Base-by-base conservation (phyloP, 2,329 filamentous ascomycete genomes). In the Teratosphaeria gauchensis region DNA sequence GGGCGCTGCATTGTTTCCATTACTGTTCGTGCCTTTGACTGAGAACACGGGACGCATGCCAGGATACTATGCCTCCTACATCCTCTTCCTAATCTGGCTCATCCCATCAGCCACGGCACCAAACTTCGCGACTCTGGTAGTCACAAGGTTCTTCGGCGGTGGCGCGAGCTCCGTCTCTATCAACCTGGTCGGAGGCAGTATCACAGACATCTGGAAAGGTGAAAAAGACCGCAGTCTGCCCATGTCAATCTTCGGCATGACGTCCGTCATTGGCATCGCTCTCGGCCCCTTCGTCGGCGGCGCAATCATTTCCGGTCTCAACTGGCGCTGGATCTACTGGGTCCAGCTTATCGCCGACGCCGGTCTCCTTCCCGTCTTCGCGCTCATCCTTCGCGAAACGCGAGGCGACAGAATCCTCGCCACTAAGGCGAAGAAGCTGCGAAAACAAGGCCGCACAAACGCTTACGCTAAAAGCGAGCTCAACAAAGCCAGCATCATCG, bases 271-370 rank as follows among this genome's bases (percentile, higher is more conserved):
- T 19, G 71, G 71, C 8, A 68, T 70, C 42, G 69, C 66, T n/a
- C 59, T 71, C 1, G 71, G 71, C 0, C 71, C 71, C 0, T 67
- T 73, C 42, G 55, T 71, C 24, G 71, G 71, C 24, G 69, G 68
- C 28, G 65, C 65, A 8, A 68, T 72, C 46, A 61, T 66, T 42
- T 61, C 56, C 3, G 59, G 55, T 70, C 52, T 83, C 1, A 80
- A 75, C 4, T 95, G 89, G 89, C 83, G 89, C 62, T 95, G 91
- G 90, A 83, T 92, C 0, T 95, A 95, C 71, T 95, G 90, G 81
- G 79, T 92, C 31, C 92, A 96, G 65, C 83, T 84, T 6, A 90
- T 96, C 53, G 75, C 82, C 24, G 83, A 85, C 57, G 84, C 83
- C 0, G 75, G 84, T 1, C 81, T 95, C 19, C 78, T 82, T 8